Evolutionary conservation across 2,329 filamentous ascomycete species (phyloP).

Genomic region (Catunica adiposa): DNA sequence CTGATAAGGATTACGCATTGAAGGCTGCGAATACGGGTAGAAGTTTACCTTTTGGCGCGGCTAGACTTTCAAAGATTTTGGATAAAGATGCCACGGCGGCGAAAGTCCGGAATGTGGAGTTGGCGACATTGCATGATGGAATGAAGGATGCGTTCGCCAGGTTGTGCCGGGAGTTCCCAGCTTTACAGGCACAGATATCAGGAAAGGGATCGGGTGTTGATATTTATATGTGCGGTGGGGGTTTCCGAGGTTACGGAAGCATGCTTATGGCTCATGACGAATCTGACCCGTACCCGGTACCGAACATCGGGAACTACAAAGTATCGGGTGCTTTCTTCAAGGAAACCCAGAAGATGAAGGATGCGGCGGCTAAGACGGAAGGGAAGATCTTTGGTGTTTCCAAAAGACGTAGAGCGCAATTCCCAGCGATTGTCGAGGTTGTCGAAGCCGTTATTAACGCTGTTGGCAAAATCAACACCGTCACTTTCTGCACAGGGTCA

Average conservation of each 20-base stretch:
- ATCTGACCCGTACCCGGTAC: conserved; percentile 65
- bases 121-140: conserved; percentile 36
- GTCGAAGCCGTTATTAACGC: conserved; percentile 57
- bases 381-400: conserved; percentile 62
- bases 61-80: conserved; percentile 36
- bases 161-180: conserved; percentile 32
- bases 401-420: conserved; percentile 60
- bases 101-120: conserved; percentile 29
- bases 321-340: conserved; percentile 45
- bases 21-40: conserved; percentile 37
- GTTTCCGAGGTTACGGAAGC: conserved; percentile 81
- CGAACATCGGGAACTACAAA: conserved; percentile 64
- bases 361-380: conserved; percentile 31
- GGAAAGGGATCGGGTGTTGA: conserved; percentile 32
- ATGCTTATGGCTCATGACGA: conserved; percentile 66
- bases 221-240: conserved; percentile 76
- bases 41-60: conserved; percentile 46
- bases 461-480: conserved; percentile 52
- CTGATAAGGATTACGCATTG: conserved; percentile 29
- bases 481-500: conserved; percentile 75
- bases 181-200: conserved; percentile 25
- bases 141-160: conserved; percentile 43
- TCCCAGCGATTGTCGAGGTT: conserved; percentile 67
- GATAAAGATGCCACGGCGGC: conserved; percentile 21
- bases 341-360: conserved; percentile 34